phyloP scores from a whole-genome alignment of 108 stramenopile species.

The Cylindrotheca closterium region DNA sequence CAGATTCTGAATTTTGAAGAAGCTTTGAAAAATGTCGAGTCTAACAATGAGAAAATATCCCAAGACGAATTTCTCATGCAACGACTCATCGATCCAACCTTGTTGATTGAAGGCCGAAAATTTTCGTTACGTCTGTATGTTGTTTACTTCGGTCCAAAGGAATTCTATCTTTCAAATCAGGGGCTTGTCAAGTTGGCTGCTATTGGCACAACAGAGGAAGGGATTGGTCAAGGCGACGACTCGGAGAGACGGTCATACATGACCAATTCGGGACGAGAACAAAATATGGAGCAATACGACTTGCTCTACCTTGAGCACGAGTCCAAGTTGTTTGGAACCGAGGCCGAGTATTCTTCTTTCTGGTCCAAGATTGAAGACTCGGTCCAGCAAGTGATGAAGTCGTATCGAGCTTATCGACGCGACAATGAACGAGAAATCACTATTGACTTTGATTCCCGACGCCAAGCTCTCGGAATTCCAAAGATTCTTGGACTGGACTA shows the following conservation, averaged over 20 bases:
- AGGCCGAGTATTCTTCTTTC: background rate
- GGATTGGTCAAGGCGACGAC: background rate
- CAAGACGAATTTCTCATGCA: slow-evolving; percentile 49
- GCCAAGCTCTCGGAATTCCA: slow-evolving; percentile 40
- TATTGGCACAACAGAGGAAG: background rate
- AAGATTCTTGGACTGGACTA: slow-evolving; percentile 81
- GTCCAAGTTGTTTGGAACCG: slow-evolving; percentile 1
- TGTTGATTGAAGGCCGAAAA: slow-evolving; percentile 48
- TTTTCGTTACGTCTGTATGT: slow-evolving; percentile 78
- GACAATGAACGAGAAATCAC: background rate
- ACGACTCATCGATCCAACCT: slow-evolving; percentile 59
- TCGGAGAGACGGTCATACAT: slow-evolving; percentile 45
- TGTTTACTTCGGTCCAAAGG: slow-evolving; percentile 40
- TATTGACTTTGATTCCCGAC: background rate
- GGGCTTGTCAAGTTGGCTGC: slow-evolving; percentile 74
- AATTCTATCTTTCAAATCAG: slow-evolving; percentile 44
- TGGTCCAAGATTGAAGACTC: slow-evolving; percentile 1
- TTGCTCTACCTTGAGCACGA: slow-evolving; percentile 34
- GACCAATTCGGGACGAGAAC: slow-evolving; percentile 78
- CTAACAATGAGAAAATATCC: background rate
- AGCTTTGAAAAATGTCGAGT: background rate
- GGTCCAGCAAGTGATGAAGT: background rate
- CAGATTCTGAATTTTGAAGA: slow-evolving; percentile 36
- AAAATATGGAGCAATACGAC: slow-evolving; percentile 45
- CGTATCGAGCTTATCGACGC: background rate